A percentile compares a stretch with the other conserved stretches of the same genome.
These are phyloP conservation scores for Kodamaea kaohsiungensis DNA, from an alignment of 805 yeast genomes.

Conservation along the genomic window DNA sequence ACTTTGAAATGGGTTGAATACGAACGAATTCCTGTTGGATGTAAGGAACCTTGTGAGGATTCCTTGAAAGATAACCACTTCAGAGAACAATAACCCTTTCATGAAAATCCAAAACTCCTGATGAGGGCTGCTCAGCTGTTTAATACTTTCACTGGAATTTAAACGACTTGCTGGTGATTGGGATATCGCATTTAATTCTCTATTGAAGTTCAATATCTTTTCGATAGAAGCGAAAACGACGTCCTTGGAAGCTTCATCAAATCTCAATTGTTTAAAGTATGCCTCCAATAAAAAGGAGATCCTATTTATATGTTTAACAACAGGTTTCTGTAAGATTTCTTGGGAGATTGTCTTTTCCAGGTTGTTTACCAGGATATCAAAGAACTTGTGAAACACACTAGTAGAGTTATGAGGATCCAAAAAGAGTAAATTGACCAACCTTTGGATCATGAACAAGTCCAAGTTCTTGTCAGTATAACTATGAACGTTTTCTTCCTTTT, in stretches of 20 bases:
- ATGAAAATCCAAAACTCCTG: slow-evolving; percentile 38
- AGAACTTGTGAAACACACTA: slow-evolving; percentile 19
- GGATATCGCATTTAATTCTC: slow-evolving; percentile 17
- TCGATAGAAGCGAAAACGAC: slow-evolving; percentile 20
- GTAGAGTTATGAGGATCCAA: slow-evolving; percentile 12
- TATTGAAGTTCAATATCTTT: slow-evolving; percentile 32
- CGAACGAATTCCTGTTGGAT: slow-evolving; percentile 16
- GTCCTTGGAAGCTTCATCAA: slow-evolving; percentile 16
- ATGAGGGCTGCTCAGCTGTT: slow-evolving; percentile 9
- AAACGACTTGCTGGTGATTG: slow-evolving; percentile 12
- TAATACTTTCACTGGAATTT: slow-evolving; percentile 10
- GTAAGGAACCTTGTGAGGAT: slow-evolving; percentile 39
- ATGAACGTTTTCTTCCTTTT: slow-evolving; percentile 20
- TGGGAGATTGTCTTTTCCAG: slow-evolving; percentile 5
- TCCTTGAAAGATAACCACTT: slow-evolving; percentile 53
- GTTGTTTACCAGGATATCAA: slow-evolving; percentile 12
- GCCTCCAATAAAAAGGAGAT: slow-evolving; percentile 48
- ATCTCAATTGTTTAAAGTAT: slow-evolving; percentile 22
- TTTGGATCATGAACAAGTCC: slow-evolving; percentile 18
- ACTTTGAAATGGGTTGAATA: slow-evolving; percentile 9
- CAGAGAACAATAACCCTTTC: slow-evolving; percentile 47
- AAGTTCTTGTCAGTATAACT: slow-evolving; percentile 22
- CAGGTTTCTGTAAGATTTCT: slow-evolving; percentile 35
- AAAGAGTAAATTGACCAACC: slow-evolving; percentile 23
- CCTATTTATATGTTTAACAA: slow-evolving; percentile 48